phyloP scores from a whole-genome alignment of 768 basidiomycete genomes.

The Auricularia sp. region DNA sequence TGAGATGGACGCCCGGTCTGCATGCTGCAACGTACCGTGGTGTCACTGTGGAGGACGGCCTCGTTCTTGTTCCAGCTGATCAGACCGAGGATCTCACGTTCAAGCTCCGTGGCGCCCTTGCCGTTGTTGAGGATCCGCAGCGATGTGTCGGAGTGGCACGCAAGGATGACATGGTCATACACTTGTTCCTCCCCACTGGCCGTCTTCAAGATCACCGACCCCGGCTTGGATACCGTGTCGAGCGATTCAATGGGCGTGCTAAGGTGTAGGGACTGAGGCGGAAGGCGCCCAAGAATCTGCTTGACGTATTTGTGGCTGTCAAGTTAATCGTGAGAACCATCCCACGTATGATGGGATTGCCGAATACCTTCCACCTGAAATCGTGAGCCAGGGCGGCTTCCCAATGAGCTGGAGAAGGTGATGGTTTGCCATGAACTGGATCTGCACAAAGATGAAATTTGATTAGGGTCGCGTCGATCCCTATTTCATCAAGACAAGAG shows the following conservation, averaged over 20 bases:
- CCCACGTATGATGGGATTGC: not conserved
- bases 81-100: constrained; percentile 43
- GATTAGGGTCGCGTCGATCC: not conserved
- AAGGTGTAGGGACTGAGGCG: constrained; percentile 44
- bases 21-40: constrained; percentile 31
- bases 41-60: constrained; percentile 57
- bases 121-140: constrained; percentile 43
- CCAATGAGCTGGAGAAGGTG: constrained; percentile 61
- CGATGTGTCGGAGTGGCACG: constrained; percentile 61
- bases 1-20: not conserved
- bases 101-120: constrained; percentile 38
- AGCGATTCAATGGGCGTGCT: constrained; percentile 45
- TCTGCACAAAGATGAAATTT: constrained; percentile 21
- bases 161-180: constrained; percentile 67
- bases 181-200: constrained; percentile 31
- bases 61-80: constrained; percentile 64
- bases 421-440: constrained; percentile 68
- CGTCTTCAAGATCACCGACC: constrained; percentile 37
- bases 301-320: constrained; percentile 57
- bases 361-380: constrained; percentile 58
- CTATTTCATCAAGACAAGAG: not conserved
- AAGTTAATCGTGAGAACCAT: not conserved
- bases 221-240: constrained; percentile 17
- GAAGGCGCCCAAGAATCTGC: constrained; percentile 46
- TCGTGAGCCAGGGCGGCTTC: constrained; percentile 64